Evolutionary conservation across 345 rosid genomes (phyloP).

Genomic region (Lenwebbia sp.): DNA sequence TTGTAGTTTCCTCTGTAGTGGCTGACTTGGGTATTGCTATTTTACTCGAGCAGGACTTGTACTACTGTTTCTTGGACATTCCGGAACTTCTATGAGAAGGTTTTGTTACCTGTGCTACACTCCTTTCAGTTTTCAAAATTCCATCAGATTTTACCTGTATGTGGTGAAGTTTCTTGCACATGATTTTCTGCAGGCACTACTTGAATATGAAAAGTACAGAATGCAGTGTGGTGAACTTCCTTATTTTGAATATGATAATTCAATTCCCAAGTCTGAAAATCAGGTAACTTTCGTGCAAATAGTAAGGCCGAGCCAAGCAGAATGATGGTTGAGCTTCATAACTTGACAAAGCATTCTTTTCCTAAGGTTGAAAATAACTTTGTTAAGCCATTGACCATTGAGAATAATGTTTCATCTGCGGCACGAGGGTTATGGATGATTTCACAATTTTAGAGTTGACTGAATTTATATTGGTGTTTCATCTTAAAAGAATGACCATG

Average conservation of each 20-base stretch:
- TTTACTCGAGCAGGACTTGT: constrained; percentile 40
- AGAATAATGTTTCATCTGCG: background rate
- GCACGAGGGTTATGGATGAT: background rate
- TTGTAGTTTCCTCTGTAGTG: background rate
- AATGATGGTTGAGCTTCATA: background rate
- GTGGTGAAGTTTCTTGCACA: background rate
- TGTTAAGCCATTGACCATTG: background rate
- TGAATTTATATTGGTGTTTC: background rate
- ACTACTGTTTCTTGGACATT: constrained; percentile 76
- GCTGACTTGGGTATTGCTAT: background rate
- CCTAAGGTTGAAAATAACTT: background rate
- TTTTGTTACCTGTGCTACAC: background rate
- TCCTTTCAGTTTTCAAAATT: background rate
- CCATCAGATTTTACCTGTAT: background rate
- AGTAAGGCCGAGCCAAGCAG: background rate
- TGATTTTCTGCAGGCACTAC: constrained; percentile 30
- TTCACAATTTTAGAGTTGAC: background rate
- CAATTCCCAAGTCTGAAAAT: constrained; percentile 30
- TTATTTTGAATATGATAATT: constrained; percentile 19
- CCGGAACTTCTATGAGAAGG: constrained; percentile 67
- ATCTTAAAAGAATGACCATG: background rate
- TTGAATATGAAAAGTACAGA: constrained; percentile 59
- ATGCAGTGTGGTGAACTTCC: constrained; percentile 39
- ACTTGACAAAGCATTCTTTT: background rate
- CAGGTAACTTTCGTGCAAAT: constrained; percentile 23